Conservation (phyloP, 78 protist genomes). For the Cyanophora paradoxa region DNA sequence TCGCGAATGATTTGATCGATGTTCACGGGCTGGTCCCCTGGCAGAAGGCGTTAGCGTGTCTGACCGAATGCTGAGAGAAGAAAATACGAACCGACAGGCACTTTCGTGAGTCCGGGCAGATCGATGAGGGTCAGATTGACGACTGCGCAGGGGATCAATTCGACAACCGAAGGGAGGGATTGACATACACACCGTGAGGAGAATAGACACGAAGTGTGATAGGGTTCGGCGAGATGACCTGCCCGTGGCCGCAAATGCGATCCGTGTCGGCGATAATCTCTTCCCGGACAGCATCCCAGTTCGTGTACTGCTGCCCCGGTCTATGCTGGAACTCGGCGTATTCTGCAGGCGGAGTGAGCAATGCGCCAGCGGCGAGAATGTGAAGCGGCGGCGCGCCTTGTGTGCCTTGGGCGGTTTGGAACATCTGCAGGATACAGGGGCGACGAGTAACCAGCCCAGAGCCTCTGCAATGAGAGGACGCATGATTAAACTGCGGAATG, state of each 20-base stretch:
- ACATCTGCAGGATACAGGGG: constrained; percentile 88
- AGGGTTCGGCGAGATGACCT: constrained; percentile 78
- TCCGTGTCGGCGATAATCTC: constrained; percentile 59
- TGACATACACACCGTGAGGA: too few species aligned
- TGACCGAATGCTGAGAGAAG: too few species aligned
- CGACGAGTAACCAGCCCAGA: constrained; percentile 76
- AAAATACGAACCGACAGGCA: constrained; percentile 60
- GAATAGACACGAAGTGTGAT: constrained; percentile 76
- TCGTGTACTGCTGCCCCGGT: neutral
- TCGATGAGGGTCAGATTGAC: constrained; percentile 91
- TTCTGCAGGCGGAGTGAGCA: constrained; percentile 58
- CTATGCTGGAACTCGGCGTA: constrained; percentile 9
- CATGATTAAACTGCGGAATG: neutral
- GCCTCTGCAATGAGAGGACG: neutral
- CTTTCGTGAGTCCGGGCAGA: constrained; percentile 91
- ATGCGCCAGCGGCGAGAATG: constrained; percentile 70
- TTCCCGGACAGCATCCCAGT: constrained; percentile 4
- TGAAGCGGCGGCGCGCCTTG: neutral
- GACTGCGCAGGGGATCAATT: too few species aligned
- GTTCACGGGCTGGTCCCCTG: constrained; percentile 87
- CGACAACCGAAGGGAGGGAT: too few species aligned
- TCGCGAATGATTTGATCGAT: constrained; percentile 67
- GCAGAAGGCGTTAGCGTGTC: too few species aligned
- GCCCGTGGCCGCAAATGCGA: constrained; percentile 68
- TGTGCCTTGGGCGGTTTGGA: constrained; percentile 56